A percentile compares a stretch with the other conserved stretches of the same genome.
Evolutionary conservation across 2,329 filamentous ascomycete genomes (phyloP).

Genomic region (Malbranchea cinnamomea): DNA sequence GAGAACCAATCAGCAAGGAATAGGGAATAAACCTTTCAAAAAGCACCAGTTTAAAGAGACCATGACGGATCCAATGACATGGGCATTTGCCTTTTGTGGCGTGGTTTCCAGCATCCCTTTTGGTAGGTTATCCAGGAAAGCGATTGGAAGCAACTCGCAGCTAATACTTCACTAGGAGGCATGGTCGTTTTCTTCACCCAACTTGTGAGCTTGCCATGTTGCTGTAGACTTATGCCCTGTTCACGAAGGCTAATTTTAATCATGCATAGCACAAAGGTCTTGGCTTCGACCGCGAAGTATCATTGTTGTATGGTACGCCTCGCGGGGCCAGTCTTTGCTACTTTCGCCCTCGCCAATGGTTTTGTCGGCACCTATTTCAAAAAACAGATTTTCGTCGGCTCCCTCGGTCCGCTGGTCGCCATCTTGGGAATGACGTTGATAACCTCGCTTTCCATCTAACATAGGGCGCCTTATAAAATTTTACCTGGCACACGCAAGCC

Average conservation of each 20-base stretch:
- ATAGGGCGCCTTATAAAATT: conserved; percentile 47
- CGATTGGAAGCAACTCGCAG: background rate
- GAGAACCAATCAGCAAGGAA: conserved; percentile 59
- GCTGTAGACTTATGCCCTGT: conserved; percentile 23
- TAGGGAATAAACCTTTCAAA: conserved; percentile 56
- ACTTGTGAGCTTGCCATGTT: conserved; percentile 17
- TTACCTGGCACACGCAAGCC: conserved; percentile 47
- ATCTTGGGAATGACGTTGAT: conserved; percentile 52
- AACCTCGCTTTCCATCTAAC: conserved; percentile 43
- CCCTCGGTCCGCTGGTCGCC: conserved; percentile 35
- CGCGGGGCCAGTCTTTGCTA: conserved; percentile 50
- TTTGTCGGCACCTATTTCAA: conserved; percentile 42
- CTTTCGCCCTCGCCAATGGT: conserved; percentile 41
- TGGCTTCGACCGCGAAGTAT: too few species aligned
- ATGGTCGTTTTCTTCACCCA: conserved; percentile 44
- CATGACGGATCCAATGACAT: conserved; percentile 42
- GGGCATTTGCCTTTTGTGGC: conserved; percentile 45
- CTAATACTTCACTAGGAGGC: conserved; percentile 30
- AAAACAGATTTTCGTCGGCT: conserved; percentile 43
- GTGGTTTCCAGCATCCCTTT: conserved; percentile 44
- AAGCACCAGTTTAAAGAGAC: conserved; percentile 49
- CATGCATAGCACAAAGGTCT: background rate
- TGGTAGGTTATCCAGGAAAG: conserved; percentile 19
- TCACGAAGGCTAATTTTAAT: background rate
- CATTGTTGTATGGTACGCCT: conserved; percentile 50